Evolutionary conservation across 2,329 filamentous ascomycete species (phyloP).

Genomic region (Aspergillus brasiliensis): DNA sequence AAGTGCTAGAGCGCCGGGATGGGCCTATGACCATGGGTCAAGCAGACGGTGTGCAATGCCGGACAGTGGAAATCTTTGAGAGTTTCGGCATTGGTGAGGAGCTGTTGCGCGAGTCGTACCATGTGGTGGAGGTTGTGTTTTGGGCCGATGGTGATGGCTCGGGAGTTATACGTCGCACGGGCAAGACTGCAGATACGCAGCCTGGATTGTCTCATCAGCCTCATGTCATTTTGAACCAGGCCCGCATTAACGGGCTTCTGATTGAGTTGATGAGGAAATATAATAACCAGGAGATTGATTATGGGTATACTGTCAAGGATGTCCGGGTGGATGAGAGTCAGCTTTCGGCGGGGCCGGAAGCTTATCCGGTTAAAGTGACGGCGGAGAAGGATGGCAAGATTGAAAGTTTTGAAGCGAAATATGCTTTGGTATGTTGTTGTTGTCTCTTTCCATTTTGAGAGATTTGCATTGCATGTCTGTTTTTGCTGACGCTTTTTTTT

Average conservation of each 20-base stretch:
- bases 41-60: conserved; percentile 65
- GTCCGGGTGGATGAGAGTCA: conserved; percentile 56
- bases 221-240: conserved; percentile 61
- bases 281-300: conserved; percentile 53
- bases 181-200: conserved; percentile 57
- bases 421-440: conserved; percentile 52
- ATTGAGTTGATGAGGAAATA: conserved; percentile 52
- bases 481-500: too few relatives aligned
- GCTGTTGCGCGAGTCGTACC: conserved; percentile 59
- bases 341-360: conserved; percentile 36
- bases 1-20: conserved; percentile 58
- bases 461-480: neutral
- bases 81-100: conserved; percentile 59
- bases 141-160: conserved; percentile 47
- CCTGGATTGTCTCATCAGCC: conserved; percentile 56
- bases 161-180: conserved; percentile 49
- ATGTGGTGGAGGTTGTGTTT: conserved; percentile 61
- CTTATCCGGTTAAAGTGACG: conserved; percentile 50
- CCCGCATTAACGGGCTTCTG: conserved; percentile 57
- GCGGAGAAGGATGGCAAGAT: conserved; percentile 46
- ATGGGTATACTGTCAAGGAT: conserved; percentile 55
- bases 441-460: neutral
- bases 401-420: conserved; percentile 51
- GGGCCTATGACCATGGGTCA: conserved; percentile 62
- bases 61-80: conserved; percentile 65